phyloP scores from a whole-genome alignment of 1,284 basidiomycete genomes.

The Lignosus rhinocerotis region DNA sequence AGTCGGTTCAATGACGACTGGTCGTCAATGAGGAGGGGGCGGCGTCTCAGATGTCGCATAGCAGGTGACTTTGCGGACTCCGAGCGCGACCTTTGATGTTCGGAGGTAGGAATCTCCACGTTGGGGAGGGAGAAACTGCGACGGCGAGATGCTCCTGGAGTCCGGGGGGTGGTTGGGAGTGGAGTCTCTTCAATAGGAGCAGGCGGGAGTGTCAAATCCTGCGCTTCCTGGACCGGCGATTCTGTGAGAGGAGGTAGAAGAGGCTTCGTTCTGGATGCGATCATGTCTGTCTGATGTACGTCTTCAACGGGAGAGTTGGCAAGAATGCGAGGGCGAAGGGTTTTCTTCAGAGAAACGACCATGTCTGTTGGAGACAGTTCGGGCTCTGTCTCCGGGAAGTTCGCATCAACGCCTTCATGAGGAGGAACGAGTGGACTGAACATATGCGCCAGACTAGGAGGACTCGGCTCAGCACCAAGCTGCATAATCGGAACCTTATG shows the following conservation, averaged over 20 bases:
- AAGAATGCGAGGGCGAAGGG: not conserved
- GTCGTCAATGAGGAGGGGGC: conserved; percentile 44
- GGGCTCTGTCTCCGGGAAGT: conserved; percentile 15
- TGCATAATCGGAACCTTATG: conserved; percentile 20
- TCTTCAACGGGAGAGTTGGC: not conserved
- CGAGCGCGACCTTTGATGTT: conserved; percentile 19
- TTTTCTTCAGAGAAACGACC: not conserved
- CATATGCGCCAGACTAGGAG: conserved; percentile 1
- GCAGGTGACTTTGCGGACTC: conserved; percentile 19
- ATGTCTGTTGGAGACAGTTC: conserved; percentile 19
- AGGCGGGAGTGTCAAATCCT: conserved; percentile 17
- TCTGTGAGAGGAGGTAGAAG: conserved; percentile 29
- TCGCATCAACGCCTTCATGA: conserved; percentile 26
- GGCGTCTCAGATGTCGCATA: conserved; percentile 34
- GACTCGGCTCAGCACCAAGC: conserved; percentile 8
- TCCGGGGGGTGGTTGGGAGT: conserved; percentile 19
- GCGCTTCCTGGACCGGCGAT: not conserved
- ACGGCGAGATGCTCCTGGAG: conserved; percentile 12
- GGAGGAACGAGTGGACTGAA: conserved; percentile 28
- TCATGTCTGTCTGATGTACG: not conserved
- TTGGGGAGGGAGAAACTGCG: conserved; percentile 21
- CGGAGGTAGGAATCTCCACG: conserved; percentile 12
- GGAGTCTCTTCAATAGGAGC: conserved; percentile 14
- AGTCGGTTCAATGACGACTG: conserved; percentile 40
- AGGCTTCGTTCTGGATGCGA: conserved; percentile 7